These are phyloP conservation scores for Arthrobotrys megalospora DNA, from an alignment of 2,329 filamentous ascomycete genomes.

Conservation along the genomic window DNA sequence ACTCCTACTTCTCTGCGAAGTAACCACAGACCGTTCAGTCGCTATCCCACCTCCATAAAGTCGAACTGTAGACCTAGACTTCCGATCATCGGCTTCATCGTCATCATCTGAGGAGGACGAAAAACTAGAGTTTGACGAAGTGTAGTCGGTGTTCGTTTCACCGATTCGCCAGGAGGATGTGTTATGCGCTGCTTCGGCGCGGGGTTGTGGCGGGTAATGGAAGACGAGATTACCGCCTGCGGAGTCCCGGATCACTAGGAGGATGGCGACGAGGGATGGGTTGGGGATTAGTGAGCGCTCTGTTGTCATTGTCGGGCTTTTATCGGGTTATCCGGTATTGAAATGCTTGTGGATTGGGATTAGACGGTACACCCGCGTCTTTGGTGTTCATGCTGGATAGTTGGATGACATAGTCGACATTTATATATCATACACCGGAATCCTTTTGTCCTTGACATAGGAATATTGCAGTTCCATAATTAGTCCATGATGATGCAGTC, in stretches of 20 bases:
- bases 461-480: not conserved
- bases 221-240: constrained; percentile 87
- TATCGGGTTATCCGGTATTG: not conserved
- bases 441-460: not conserved
- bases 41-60: constrained; percentile 54
- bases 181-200: constrained; percentile 66
- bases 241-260: constrained; percentile 81
- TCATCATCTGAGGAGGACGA: constrained; percentile 62
- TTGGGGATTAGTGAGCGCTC: constrained; percentile 68
- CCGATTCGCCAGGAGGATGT: constrained; percentile 63
- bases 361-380: not conserved
- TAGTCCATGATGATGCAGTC: constrained; percentile 17
- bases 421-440: constrained; percentile 3
- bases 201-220: constrained; percentile 80
- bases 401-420: constrained; percentile 18
- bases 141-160: constrained; percentile 67
- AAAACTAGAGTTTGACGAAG: constrained; percentile 65
- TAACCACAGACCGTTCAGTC: constrained; percentile 61
- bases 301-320: constrained; percentile 64
- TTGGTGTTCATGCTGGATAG: constrained; percentile 35
- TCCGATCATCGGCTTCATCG: constrained; percentile 65
- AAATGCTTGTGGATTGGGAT: not conserved
- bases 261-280: constrained; percentile 77
- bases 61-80: constrained; percentile 64
- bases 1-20: constrained; percentile 58